Percentiles rank a stretch among this genome's conserved stretches.
Evolutionary conservation across 208 protist species (phyloP).

Genomic region (Leishmania gerbilli): DNA sequence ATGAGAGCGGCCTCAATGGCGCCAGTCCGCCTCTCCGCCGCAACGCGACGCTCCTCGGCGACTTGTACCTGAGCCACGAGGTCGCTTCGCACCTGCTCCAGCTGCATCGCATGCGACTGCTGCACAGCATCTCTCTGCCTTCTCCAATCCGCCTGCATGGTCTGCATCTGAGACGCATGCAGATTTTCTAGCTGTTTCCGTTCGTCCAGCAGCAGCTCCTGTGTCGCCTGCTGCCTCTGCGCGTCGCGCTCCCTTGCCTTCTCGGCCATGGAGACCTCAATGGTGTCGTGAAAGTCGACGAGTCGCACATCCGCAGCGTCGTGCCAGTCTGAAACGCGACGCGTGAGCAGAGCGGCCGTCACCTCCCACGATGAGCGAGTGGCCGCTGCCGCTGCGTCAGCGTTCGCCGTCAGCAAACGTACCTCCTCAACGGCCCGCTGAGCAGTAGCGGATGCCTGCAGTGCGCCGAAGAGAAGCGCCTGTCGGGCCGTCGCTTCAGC

Average conservation of each 20-base stretch:
- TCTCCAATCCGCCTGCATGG: conserved; percentile 9
- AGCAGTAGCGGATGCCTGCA: too few species aligned
- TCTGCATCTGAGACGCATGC: conserved; percentile 1
- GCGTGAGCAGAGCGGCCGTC: background rate
- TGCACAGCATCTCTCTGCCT: conserved; percentile 9
- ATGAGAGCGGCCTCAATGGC: conserved; percentile 19
- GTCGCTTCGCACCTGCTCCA: conserved; percentile 16
- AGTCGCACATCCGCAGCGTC: background rate
- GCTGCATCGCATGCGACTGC: conserved; percentile 18
- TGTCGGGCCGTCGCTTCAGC: background rate
- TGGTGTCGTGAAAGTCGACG: background rate
- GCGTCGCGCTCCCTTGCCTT: background rate
- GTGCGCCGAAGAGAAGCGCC: conserved; percentile 10
- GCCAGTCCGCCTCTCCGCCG: conserved; percentile 12
- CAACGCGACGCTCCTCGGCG: conserved; percentile 10
- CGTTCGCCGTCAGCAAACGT: background rate
- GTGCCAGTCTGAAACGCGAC: conserved; percentile 1
- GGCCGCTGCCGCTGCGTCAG: background rate
- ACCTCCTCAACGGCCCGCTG: background rate
- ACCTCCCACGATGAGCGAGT: background rate
- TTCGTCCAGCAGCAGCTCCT: background rate
- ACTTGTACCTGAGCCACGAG: background rate
- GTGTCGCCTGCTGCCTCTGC: background rate
- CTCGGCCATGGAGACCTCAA: background rate
- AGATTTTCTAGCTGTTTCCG: conserved; percentile 4